Percentiles rank a stretch among this genome's conserved stretches.
Evolutionary conservation across 139 green algal genomes (phyloP).

Genomic region (Medakamo hakoo): DNA sequence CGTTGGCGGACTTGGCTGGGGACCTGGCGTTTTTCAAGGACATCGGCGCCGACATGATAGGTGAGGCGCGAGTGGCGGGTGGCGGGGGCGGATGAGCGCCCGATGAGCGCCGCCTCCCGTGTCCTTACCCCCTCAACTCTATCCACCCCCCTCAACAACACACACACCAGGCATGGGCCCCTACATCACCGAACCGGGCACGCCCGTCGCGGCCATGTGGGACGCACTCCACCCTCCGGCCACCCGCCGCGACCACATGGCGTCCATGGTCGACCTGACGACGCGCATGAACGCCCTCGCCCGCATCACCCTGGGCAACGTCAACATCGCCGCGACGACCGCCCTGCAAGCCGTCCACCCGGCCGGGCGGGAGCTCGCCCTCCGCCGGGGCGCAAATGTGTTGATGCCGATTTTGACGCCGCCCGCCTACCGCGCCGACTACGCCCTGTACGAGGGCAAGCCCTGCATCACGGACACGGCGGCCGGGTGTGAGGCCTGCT

Average conservation of each 20-base stretch:
- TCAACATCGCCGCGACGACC: conserved; percentile 47
- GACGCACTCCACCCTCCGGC: conserved; percentile 11
- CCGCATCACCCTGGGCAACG: conserved; percentile 31
- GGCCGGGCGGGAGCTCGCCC: conserved; percentile 41
- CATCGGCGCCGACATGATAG: conserved; percentile 44
- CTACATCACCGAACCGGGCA: conserved; percentile 33
- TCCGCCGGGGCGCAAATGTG: conserved; percentile 40
- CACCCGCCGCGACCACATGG: conserved; percentile 38
- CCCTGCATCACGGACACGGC: conserved; percentile 56
- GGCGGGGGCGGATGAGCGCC: too few relatives aligned
- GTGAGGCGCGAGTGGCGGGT: too few relatives aligned
- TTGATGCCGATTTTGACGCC: conserved; percentile 55
- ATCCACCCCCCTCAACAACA: too few relatives aligned
- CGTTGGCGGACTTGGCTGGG: conserved; percentile 33
- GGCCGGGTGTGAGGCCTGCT: conserved; percentile 42
- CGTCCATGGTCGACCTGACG: conserved; percentile 36
- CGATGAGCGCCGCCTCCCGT: too few relatives aligned
- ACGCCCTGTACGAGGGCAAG: conserved; percentile 49
- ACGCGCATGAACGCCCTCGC: conserved; percentile 47
- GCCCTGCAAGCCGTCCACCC: conserved; percentile 38
- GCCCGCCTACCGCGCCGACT: conserved; percentile 30
- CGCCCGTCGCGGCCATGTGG: conserved; percentile 29
- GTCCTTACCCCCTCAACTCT: too few relatives aligned
- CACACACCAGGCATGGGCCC: conserved; percentile 29
- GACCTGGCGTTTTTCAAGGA: conserved; percentile 45